These are phyloP conservation scores for Phyllachora maydis DNA, from an alignment of 2,329 filamentous ascomycete species.

Conservation along the genomic window DNA sequence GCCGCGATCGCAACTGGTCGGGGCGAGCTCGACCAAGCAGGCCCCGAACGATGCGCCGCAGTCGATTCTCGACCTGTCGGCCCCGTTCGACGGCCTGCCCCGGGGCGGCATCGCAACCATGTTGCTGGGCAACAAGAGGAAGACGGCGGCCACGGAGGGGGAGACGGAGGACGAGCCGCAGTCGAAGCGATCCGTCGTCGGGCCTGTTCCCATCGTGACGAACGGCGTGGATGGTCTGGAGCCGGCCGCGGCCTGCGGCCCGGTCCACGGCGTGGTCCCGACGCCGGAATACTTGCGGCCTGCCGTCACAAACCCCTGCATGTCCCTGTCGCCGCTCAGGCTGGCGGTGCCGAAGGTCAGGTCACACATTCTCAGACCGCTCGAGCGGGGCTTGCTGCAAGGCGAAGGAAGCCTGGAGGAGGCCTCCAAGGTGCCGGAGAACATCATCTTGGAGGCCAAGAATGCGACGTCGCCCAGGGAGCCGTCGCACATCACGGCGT, in stretches of 20 bases:
- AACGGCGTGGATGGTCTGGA: slow-evolving; percentile 64
- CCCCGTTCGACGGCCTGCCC: slow-evolving; percentile 82
- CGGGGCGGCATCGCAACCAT: slow-evolving; percentile 73
- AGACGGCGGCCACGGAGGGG: slow-evolving; percentile 49
- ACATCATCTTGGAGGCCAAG: slow-evolving; percentile 68
- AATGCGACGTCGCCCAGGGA: slow-evolving; percentile 65
- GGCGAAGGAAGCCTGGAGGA: slow-evolving; percentile 33
- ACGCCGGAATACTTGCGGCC: slow-evolving; percentile 76
- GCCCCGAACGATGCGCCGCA: slow-evolving; percentile 54
- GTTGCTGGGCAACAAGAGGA: slow-evolving; percentile 84
- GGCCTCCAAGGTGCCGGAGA: slow-evolving; percentile 41
- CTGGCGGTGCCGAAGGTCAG: slow-evolving; percentile 77
- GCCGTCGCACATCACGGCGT: slow-evolving; percentile 65
- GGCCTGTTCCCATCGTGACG: slow-evolving; percentile 52
- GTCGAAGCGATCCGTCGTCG: slow-evolving; percentile 34
- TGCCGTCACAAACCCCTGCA: slow-evolving; percentile 64
- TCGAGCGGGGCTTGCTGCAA: slow-evolving; percentile 44
- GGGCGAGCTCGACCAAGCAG: slow-evolving; percentile 43
- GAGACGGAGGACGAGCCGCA: slow-evolving; percentile 50
- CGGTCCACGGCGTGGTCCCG: slow-evolving; percentile 37
- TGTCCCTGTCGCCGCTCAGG: slow-evolving; percentile 65
- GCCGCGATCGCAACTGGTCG: slow-evolving; percentile 73
- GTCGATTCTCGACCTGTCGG: slow-evolving; percentile 72
- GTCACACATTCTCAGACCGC: slow-evolving; percentile 59
- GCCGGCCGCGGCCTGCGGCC: slow-evolving; percentile 43